These are phyloP conservation scores for Pholiota microspora DNA, from an alignment of 768 basidiomycete species.

Conservation along the genomic window DNA sequence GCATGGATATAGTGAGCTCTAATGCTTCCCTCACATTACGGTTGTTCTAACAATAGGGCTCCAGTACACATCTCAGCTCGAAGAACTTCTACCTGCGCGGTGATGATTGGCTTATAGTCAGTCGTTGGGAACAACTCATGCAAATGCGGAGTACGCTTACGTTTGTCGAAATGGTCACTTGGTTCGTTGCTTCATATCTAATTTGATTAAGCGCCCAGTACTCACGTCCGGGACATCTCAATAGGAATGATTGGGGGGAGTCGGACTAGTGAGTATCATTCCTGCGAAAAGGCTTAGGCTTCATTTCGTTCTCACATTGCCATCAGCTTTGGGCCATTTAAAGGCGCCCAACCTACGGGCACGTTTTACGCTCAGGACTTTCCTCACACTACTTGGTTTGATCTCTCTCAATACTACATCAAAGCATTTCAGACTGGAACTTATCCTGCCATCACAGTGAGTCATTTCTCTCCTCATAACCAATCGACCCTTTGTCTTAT, in stretches of 20 bases:
- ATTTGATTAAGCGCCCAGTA: not conserved
- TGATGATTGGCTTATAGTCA: constrained; percentile 66
- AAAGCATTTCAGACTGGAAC: constrained; percentile 64
- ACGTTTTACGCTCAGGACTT: constrained; percentile 42
- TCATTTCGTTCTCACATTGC: not conserved
- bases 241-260: constrained; percentile 76
- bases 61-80: constrained; percentile 52
- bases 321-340: constrained; percentile 55
- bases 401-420: constrained; percentile 65
- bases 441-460: constrained; percentile 55
- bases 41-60: no score
- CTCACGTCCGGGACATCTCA: not conserved
- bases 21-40: not conserved
- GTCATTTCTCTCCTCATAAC: constrained; percentile 27
- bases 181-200: constrained; percentile 32
- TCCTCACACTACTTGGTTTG: constrained; percentile 55
- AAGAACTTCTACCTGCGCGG: constrained; percentile 66
- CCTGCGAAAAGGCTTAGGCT: not conserved
- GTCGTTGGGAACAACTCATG: constrained; percentile 72
- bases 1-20: constrained; percentile 48
- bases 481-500: not conserved
- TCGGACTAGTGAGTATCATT: constrained; percentile 53
- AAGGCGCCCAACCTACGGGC: constrained; percentile 42
- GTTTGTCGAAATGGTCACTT: constrained; percentile 70
- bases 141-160: constrained; percentile 48